Evolutionary conservation across 441 rosid species (phyloP).

Genomic region (Gossypium schwendimanii): DNA sequence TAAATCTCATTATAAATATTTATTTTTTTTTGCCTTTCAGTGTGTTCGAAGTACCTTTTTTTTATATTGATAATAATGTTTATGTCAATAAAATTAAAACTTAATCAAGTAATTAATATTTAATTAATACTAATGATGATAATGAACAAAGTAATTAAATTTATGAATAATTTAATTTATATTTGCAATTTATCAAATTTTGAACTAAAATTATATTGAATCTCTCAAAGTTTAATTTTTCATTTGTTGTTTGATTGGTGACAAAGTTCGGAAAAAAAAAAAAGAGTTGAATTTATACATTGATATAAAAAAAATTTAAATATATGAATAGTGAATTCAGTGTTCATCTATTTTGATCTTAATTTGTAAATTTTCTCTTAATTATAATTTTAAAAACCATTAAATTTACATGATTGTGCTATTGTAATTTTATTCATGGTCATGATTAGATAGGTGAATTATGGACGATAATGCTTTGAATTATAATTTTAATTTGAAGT

Average conservation of each 20-base stretch:
- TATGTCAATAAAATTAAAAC: too few species aligned
- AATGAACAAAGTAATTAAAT: too few species aligned
- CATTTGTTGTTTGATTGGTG: background rate
- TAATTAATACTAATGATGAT: too few species aligned
- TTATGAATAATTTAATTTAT: too few species aligned
- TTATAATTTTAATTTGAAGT: background rate
- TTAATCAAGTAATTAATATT: too few species aligned
- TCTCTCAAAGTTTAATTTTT: background rate
- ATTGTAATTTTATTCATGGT: background rate
- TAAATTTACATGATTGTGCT: background rate
- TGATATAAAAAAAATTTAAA: background rate
- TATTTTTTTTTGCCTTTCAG: too few species aligned
- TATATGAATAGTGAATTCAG: background rate
- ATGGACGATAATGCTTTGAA: background rate
- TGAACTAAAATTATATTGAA: background rate
- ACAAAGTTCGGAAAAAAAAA: background rate
- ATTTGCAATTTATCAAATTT: too few species aligned
- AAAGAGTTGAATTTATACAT: background rate
- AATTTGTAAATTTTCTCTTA: background rate
- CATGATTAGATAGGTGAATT: background rate
- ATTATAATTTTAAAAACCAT: background rate
- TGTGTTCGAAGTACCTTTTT: too few species aligned
- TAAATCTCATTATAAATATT: too few species aligned
- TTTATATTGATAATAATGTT: too few species aligned
- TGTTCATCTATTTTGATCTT: background rate